Conservation (phyloP, 768 basidiomycete genomes). For the Xerocomus potaroensis region DNA sequence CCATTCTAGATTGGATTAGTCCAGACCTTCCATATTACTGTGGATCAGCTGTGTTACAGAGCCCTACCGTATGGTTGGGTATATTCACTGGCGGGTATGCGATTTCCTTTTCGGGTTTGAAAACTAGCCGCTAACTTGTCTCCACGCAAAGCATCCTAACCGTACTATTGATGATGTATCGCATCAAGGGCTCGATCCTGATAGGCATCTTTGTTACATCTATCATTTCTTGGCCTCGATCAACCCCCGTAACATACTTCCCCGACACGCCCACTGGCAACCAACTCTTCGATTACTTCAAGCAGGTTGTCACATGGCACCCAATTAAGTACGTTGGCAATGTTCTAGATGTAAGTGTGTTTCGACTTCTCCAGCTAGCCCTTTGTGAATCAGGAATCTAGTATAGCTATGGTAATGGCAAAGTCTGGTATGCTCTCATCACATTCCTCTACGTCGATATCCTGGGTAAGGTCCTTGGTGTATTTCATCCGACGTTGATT, state of each 20-base stretch:
- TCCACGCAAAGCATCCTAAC: slow-evolving; percentile 56
- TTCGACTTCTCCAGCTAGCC: not conserved
- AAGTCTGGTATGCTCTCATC: slow-evolving; percentile 82
- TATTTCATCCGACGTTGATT: not conserved
- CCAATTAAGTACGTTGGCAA: slow-evolving; percentile 59
- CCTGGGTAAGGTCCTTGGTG: slow-evolving; percentile 45
- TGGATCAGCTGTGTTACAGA: slow-evolving; percentile 56
- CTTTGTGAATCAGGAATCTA: slow-evolving; percentile 21
- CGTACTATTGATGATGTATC: slow-evolving; percentile 77
- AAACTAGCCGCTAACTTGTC: slow-evolving; percentile 1
- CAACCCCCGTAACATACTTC: slow-evolving; percentile 76
- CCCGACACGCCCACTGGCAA: slow-evolving; percentile 68
- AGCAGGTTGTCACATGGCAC: slow-evolving; percentile 76
- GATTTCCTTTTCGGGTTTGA: not conserved
- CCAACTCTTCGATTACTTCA: slow-evolving; percentile 77
- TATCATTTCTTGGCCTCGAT: slow-evolving; percentile 85
- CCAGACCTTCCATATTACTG: slow-evolving; percentile 56
- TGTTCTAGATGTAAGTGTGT: slow-evolving; percentile 54
- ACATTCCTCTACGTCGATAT: slow-evolving; percentile 92
- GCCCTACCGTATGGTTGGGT: slow-evolving; percentile 84
- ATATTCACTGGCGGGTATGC: slow-evolving; percentile 77
- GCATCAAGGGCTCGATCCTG: slow-evolving; percentile 77
- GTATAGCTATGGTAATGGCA: slow-evolving; percentile 57
- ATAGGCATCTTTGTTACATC: slow-evolving; percentile 83
- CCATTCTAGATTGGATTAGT: slow-evolving; percentile 39